Percentiles rank a stretch among this genome's conserved stretches.
Conservation (phyloP, 768 basidiomycete species). For the Kwoniella europaea region DNA sequence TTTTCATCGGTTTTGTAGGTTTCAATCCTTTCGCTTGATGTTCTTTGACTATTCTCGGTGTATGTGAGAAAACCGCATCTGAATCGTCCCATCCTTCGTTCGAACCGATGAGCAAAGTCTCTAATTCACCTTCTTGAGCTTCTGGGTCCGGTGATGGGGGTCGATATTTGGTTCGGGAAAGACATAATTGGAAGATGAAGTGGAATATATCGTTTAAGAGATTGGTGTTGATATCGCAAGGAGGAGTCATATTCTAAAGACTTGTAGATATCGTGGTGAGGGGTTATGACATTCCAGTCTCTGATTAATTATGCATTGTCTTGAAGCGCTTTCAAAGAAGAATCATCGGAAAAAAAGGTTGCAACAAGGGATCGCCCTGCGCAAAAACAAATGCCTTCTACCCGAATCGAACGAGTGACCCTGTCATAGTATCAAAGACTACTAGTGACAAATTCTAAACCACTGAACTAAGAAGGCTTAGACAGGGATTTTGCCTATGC, state of each 20-base stretch:
- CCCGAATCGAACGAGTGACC: constrained; percentile 22
- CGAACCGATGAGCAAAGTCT: constrained; percentile 4
- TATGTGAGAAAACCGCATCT: not conserved
- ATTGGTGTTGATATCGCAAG: not conserved
- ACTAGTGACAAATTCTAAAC: constrained; percentile 20
- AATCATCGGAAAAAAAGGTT: too few relatives aligned
- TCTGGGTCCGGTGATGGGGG: not conserved
- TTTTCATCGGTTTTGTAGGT: constrained; percentile 10
- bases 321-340: too few relatives aligned
- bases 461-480: constrained; percentile 19
- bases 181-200: not conserved
- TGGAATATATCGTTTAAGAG: not conserved
- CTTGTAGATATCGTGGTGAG: too few relatives aligned
- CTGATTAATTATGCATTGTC: too few relatives aligned
- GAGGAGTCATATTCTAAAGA: not conserved
- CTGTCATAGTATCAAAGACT: constrained; percentile 16
- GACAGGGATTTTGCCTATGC: not conserved
- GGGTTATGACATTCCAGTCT: too few relatives aligned
- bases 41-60: constrained; percentile 3
- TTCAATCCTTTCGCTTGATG: constrained; percentile 6
- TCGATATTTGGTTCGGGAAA: not conserved
- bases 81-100: constrained; percentile 6
- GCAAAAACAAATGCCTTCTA: constrained; percentile 11
- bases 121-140: constrained; percentile 20
- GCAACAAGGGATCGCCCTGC: not conserved